Evolutionary conservation across 495 filamentous ascomycete species (phyloP).

Genomic region (Chaetomium cochliodes): DNA sequence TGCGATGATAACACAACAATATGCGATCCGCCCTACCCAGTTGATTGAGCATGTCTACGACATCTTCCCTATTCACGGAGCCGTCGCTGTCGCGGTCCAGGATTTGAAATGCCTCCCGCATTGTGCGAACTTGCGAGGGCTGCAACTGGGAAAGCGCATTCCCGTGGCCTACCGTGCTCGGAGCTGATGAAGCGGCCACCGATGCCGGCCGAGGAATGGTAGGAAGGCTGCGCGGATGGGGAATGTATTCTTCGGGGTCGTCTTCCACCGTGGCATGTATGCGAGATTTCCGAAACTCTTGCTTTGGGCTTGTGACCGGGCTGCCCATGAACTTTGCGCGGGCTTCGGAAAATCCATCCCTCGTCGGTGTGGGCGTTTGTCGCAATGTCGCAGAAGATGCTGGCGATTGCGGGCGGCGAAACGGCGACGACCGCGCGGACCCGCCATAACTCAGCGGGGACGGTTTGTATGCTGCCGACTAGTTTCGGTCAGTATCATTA

Average conservation of each 20-base stretch:
- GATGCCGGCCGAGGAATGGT: constrained; percentile 13
- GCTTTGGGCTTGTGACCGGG: constrained; percentile 32
- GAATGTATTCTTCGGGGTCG: constrained; percentile 22
- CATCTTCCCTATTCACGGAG: constrained; percentile 69
- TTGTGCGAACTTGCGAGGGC: constrained; percentile 65
- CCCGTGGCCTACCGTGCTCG: constrained; percentile 26
- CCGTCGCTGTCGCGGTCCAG: constrained; percentile 81
- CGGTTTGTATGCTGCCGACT: constrained; percentile 66
- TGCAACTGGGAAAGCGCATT: constrained; percentile 64
- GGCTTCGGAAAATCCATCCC: constrained; percentile 35
- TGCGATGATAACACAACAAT: not conserved
- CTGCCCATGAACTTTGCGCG: constrained; percentile 41
- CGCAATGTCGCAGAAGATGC: constrained; percentile 49
- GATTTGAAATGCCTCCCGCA: constrained; percentile 84
- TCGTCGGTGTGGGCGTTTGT: constrained; percentile 51
- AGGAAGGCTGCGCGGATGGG: constrained; percentile 22
- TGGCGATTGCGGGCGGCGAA: constrained; percentile 62
- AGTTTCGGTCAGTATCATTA: constrained; percentile 1
- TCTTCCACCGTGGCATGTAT: constrained; percentile 31
- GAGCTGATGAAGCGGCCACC: not conserved
- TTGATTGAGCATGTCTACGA: constrained; percentile 75
- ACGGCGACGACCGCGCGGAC: constrained; percentile 72
- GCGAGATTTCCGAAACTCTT: constrained; percentile 38
- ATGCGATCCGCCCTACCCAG: constrained; percentile 53
- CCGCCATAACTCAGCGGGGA: constrained; percentile 40